A percentile compares a stretch with the other conserved stretches of the same genome.
These are phyloP conservation scores for Colletotrichum lupini DNA, from an alignment of 2,329 filamentous ascomycete genomes.

Conservation along the genomic window DNA sequence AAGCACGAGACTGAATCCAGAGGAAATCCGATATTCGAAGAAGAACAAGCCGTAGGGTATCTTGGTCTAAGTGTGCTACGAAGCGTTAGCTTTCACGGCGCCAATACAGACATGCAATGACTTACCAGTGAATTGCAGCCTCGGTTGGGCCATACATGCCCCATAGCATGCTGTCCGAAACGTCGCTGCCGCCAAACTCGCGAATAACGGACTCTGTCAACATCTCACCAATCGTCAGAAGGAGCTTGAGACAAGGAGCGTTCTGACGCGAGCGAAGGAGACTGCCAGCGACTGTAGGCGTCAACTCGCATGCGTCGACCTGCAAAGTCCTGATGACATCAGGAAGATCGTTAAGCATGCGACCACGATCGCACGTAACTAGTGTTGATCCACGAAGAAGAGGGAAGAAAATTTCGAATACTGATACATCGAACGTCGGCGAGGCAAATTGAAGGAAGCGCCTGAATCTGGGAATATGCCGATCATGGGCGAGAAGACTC, in stretches of 20 bases:
- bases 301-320: constrained; percentile 88
- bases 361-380: constrained; percentile 74
- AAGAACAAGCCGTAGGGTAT: constrained; percentile 3
- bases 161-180: constrained; percentile 75
- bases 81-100: neutral
- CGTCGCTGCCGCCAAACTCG: constrained; percentile 76
- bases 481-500: constrained; percentile 83
- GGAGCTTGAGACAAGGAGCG: constrained; percentile 74
- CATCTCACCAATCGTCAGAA: constrained; percentile 95
- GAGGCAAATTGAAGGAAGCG: constrained; percentile 93
- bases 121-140: constrained; percentile 84
- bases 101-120: neutral
- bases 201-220: constrained; percentile 79
- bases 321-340: constrained; percentile 71
- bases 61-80: constrained; percentile 3
- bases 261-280: constrained; percentile 74
- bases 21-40: constrained; percentile 76
- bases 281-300: constrained; percentile 86
- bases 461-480: constrained; percentile 78
- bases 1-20: constrained; percentile 86
- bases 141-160: constrained; percentile 97
- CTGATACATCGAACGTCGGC: constrained; percentile 92
- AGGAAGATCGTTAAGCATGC: constrained; percentile 81
- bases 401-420: constrained; percentile 96
- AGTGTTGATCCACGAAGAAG: constrained; percentile 79